Evolutionary conservation across 2,329 filamentous ascomycete genomes (phyloP), one percentile per base, ranked within the genome.

Genomic region (Aspergillus intermedius): DNA sequence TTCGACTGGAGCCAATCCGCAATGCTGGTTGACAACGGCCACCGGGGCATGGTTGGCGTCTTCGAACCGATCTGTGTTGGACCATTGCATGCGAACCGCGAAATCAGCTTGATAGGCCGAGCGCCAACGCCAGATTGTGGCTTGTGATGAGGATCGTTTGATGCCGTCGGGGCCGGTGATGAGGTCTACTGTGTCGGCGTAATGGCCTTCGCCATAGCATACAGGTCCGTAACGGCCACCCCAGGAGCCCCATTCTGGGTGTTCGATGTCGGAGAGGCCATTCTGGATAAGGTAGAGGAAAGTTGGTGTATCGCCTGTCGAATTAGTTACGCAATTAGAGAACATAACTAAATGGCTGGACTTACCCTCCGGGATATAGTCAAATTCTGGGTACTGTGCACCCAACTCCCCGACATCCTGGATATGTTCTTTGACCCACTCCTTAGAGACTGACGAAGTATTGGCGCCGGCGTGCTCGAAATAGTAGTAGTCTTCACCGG

Each of bases 371-470:
- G 74, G 70, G 44, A 79, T 78, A 54, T 70, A 79, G 4, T 72
- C 57, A 40, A 72, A 72, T 52, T 77, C 58, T 0, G 72, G 74
- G 49, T 78, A 77, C 2, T 61, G 65, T 0, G 56, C 53, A 1
- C 75, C 75, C 13, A 80, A 64, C 0, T 69, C 65, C 0, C 75
- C 74, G 13, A 79, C 68, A n/a, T 21, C 9, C 52, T 80, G 78
- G 41, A 82, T 75, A 54, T 81, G 70, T 35, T 75, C 63, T 45
- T 72, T 71, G 44, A 81, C 62, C 77, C 78, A 81, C 23, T 71
- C 65, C 49, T 74, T 73, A 5, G 72, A 71, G 37, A 80, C 63
- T 44, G 74, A 74, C 7, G 68, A 64, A 35, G 65, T 67, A 49
- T 81, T 76, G 0, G 77, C 74, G 1, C 76, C 76, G 2, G 72